Base-by-base conservation (phyloP, 495 filamentous ascomycete genomes). In the Penicillium coffeae region DNA sequence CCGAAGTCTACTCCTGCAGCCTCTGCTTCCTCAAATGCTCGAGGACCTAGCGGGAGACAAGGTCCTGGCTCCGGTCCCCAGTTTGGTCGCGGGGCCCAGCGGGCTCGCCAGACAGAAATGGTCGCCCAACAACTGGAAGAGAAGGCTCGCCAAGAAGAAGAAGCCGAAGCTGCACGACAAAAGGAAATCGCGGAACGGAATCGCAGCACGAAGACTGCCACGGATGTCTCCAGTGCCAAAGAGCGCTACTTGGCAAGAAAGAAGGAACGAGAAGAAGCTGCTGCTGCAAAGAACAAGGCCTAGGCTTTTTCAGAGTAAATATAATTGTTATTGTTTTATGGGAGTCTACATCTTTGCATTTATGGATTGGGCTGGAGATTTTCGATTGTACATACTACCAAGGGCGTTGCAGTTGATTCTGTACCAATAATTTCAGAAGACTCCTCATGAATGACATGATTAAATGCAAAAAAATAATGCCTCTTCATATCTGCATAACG, bases 191-290 rank as follows among this genome's bases (percentile, higher is more conserved):
- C 89, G 58, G 76, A 89, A 45, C 80, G 81, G 41, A 77, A 76
- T 36, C 95, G 94, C 79, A 85, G 77, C 48, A 65, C 66, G 37
- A 86, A 86, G 66, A 88, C 90, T 5, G 80, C 85, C 48, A 72
- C 74, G 16, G 93, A 98, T 56, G 87, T 97, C 21, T 85, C 76
- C 62, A 87, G 87, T 61, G 91, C 91, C 6, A 86, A 82, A 64
- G 91, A 95, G 74, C 76, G 91, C 50, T 96, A 90, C 65, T 66
- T 96, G 53, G 86, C 88, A 45, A 74, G 91, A 64, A 95, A 95
- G 73, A 78, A 72, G 52, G 87, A 88, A 52, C 81, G 84, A n/a
- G 88, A 87, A 52, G 81, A 85, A 55, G 25, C 25, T n/a, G 83
- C 68, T 20, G 66, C 66, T 38, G 71, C 64, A 13, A 62, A 66